Base-by-base conservation (phyloP, 306 rosid species). In the Trichosanthes cucumerina region DNA sequence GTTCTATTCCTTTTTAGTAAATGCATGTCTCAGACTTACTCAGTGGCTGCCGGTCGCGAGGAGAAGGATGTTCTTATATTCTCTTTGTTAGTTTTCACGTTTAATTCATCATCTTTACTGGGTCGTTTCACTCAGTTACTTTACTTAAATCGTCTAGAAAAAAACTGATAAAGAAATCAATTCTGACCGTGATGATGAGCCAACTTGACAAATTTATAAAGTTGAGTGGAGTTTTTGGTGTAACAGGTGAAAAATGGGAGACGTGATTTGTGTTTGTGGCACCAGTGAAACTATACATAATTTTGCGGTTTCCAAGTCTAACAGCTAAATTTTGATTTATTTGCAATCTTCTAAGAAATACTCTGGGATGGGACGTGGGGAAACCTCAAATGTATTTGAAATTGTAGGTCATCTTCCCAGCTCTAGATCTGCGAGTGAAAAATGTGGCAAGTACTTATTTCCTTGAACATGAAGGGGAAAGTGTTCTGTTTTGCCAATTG, bases 381-480 rank as follows among this genome's bases (percentile, higher is more conserved):
- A 70, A 70, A 44, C 31, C 58, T 80, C 59, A 26, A 70, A 31
- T 66, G 31, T 79, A 78, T 83, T 23, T 84, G 86, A 62, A 33
- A 75, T 41, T 89, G 84, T 82, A 95, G 99, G 99, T 95, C 53
- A 95, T 95, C 74, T 95, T 95, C 82, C 97, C 99, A 14, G 97
- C 99, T 58, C 92, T 95, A 75, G 99, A 92, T 84, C 87, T 87
- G 76, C 97, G 99, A 49, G 99, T 95, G 85, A 95, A 95, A 89
- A 95, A 95, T 80, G 99, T 95, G 23, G 97, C 97, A 39, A 91
- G 83, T 18, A 88, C 99, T 14, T 95, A 95, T 87, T 95, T 97
- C 38, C 99, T 95, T 31, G 99, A 95, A 80, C 99, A 95, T 86
- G 91, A 89, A 86, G 92, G 99, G 38, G 97, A 95, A 82, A 92